Conservation (phyloP, 1,139 yeast species). For the Saccharomyces hybrid region DNA sequence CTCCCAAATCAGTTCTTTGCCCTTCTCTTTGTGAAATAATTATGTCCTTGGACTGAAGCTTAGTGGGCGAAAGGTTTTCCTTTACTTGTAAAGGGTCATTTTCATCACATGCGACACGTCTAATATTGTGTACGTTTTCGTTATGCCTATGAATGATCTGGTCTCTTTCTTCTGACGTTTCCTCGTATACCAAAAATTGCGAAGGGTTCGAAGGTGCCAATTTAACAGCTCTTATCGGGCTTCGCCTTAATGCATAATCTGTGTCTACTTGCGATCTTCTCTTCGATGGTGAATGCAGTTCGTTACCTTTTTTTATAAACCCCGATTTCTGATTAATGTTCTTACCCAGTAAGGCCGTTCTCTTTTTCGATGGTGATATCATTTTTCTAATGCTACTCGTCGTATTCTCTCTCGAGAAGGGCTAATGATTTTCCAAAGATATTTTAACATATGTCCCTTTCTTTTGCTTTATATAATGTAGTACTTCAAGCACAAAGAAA, state of each 20-base stretch:
- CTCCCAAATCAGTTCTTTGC: constrained; percentile 11
- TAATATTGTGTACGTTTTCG: constrained; percentile 1
- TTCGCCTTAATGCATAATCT: constrained; percentile 12
- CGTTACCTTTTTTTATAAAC: background rate
- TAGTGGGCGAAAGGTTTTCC: constrained; percentile 18
- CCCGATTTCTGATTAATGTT: background rate
- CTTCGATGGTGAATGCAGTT: constrained; percentile 9
- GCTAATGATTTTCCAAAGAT: background rate
- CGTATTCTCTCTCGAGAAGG: background rate
- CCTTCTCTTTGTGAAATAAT: background rate
- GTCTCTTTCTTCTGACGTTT: constrained; percentile 17
- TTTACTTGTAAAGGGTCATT: constrained; percentile 13
- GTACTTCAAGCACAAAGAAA: background rate
- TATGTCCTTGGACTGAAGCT: constrained; percentile 1
- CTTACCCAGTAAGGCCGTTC: background rate
- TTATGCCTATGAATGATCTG: constrained; percentile 13
- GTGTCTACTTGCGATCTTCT: constrained; percentile 11
- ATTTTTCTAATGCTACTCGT: background rate
- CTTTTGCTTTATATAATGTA: background rate
- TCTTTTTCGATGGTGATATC: background rate
- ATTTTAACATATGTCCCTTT: background rate
- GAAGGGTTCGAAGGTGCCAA: constrained; percentile 1
- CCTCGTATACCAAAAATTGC: constrained; percentile 16
- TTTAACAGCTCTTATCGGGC: constrained; percentile 11
- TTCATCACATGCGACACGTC: constrained; percentile 11